These are phyloP conservation scores for Sideroxylon spinosum DNA, from an alignment of 179 eudicot genomes.

Conservation along the genomic window DNA sequence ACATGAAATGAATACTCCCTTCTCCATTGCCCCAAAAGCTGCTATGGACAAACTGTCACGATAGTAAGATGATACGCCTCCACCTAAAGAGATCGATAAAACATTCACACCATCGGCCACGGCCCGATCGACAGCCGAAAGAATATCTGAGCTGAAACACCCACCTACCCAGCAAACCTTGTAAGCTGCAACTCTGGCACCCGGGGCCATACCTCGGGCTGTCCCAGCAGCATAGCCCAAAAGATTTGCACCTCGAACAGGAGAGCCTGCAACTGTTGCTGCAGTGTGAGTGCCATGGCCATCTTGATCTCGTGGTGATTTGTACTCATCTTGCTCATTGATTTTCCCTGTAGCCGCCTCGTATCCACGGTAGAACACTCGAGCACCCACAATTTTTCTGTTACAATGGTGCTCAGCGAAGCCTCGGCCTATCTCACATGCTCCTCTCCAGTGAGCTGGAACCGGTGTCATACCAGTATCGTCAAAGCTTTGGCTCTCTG, in stretches of 20 bases:
- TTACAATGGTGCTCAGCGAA: constrained; percentile 58
- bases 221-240: constrained; percentile 74
- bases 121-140: constrained; percentile 71
- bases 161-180: constrained; percentile 91
- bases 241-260: constrained; percentile 60
- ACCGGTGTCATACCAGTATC: constrained; percentile 48
- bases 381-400: constrained; percentile 65
- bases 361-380: constrained; percentile 64
- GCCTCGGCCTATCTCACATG: constrained; percentile 58
- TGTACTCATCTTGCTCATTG: constrained; percentile 50
- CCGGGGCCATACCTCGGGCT: constrained; percentile 77
- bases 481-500: constrained; percentile 80
- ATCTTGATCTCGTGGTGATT: constrained; percentile 75
- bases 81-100: constrained; percentile 77
- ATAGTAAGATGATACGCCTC: constrained; percentile 67
- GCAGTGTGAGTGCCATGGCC: constrained; percentile 93
- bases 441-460: constrained; percentile 68
- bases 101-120: constrained; percentile 75
- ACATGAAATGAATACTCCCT: constrained; percentile 76
- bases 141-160: constrained; percentile 85
- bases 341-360: constrained; percentile 75
- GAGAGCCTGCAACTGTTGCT: constrained; percentile 70
- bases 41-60: constrained; percentile 67
- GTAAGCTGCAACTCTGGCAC: constrained; percentile 72
- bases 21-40: constrained; percentile 83